Percentiles rank a stretch among this genome's conserved stretches.
Evolutionary conservation across 495 filamentous ascomycete species (phyloP).

Genomic region (Pyrenula massariospora): DNA sequence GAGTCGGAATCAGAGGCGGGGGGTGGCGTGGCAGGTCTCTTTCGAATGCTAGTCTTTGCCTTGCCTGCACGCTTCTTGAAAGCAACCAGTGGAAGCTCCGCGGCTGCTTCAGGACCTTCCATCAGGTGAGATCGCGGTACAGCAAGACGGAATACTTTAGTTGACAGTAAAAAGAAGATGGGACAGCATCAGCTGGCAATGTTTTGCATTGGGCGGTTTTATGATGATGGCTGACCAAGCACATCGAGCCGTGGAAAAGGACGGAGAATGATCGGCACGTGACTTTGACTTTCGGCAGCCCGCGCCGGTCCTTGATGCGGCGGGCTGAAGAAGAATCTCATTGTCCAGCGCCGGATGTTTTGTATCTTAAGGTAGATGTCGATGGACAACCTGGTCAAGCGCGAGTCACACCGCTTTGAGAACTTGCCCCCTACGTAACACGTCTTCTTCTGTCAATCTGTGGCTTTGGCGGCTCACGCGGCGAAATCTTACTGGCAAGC

Average conservation of each 20-base stretch:
- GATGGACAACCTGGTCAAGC: too few relatives aligned
- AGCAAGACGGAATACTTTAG: too few relatives aligned
- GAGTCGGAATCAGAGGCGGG: constrained; percentile 46
- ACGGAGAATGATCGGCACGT: background rate
- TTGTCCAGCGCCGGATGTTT: background rate
- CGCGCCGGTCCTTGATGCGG: constrained; percentile 28
- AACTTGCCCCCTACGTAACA: too few relatives aligned
- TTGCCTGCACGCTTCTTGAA: constrained; percentile 85
- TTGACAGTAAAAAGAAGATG: too few relatives aligned
- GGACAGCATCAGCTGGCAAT: too few relatives aligned
- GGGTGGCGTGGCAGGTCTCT: constrained; percentile 72
- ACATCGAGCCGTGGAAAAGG: background rate
- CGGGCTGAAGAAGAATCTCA: background rate
- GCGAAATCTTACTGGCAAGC: background rate
- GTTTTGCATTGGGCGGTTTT: too few relatives aligned
- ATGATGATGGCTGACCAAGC: background rate
- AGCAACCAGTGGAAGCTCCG: constrained; percentile 14
- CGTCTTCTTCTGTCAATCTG: too few relatives aligned
- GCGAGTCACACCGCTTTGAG: too few relatives aligned
- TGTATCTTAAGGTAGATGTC: too few relatives aligned
- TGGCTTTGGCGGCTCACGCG: too few relatives aligned
- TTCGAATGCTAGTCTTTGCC: constrained; percentile 66
- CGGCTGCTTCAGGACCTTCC: background rate
- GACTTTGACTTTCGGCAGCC: background rate
- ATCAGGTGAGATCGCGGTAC: too few relatives aligned